Percentiles rank a stretch among this genome's conserved stretches.
Conservation (phyloP, 108 stramenopile species). For the Cyclostephanos tholiformis region DNA sequence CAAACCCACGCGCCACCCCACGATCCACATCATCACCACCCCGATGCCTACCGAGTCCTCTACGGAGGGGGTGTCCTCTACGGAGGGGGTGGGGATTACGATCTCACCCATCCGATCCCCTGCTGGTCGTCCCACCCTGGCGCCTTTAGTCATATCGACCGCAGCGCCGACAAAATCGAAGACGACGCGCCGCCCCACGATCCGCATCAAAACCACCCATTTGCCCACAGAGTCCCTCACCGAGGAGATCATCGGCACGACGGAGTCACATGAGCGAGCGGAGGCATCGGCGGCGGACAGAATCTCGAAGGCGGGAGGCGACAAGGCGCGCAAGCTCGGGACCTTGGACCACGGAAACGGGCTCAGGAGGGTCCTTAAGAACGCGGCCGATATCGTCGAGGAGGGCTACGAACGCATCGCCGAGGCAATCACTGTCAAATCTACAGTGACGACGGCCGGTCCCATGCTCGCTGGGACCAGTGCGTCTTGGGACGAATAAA, state of each 20-base stretch:
- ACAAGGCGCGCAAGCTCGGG: too few relatives aligned
- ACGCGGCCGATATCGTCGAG: background rate
- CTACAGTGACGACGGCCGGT: background rate
- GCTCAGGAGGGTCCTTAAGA: background rate
- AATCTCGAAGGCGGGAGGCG: too few relatives aligned
- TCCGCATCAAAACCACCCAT: background rate
- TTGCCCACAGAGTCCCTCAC: background rate
- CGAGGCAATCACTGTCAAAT: background rate
- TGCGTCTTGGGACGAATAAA: background rate
- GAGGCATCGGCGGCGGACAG: too few relatives aligned
- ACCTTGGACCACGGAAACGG: background rate
- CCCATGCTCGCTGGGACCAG: background rate
- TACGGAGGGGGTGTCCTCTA: too few relatives aligned
- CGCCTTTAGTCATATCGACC: too few relatives aligned
- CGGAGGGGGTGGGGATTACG: too few relatives aligned
- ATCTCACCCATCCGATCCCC: too few relatives aligned
- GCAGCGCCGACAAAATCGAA: background rate
- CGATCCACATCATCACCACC: too few relatives aligned
- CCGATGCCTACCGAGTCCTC: too few relatives aligned
- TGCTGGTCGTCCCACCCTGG: too few relatives aligned
- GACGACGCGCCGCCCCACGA: background rate
- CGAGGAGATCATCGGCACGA: background rate
- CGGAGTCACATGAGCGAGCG: too few relatives aligned
- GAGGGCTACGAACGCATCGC: background rate
- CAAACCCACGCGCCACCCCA: too few relatives aligned